These are phyloP conservation scores for Xylaria flabelliformis DNA, from an alignment of 495 filamentous ascomycete genomes.

Conservation along the genomic window DNA sequence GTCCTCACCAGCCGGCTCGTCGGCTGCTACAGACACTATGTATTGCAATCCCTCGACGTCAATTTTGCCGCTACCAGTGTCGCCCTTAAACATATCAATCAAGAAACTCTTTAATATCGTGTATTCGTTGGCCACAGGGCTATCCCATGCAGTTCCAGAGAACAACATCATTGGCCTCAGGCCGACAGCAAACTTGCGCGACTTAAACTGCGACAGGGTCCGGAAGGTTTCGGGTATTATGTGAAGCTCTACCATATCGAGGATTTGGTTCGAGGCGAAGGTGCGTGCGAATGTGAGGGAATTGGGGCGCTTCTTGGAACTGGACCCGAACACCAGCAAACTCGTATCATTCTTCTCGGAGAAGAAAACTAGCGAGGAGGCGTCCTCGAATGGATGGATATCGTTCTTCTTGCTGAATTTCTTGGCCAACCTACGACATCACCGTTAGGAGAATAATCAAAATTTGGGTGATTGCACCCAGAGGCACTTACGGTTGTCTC, in stretches of 20 bases:
- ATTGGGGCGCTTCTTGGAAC: constrained; percentile 93
- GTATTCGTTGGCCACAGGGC: constrained; percentile 72
- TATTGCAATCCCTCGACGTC: constrained; percentile 96
- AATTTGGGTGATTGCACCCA: background rate
- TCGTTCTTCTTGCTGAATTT: constrained; percentile 96
- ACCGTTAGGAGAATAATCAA: background rate
- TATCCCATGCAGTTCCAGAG: constrained; percentile 83
- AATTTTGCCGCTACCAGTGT: constrained; percentile 68
- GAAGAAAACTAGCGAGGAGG: constrained; percentile 87
- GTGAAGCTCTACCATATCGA: constrained; percentile 91
- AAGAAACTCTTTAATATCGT: constrained; percentile 86
- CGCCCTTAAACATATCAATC: constrained; percentile 83
- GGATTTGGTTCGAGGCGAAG: constrained; percentile 75
- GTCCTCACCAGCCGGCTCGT: constrained; percentile 63
- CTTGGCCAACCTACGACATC: constrained; percentile 58
- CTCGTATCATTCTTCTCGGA: constrained; percentile 92
- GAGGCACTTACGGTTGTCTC: constrained; percentile 63
- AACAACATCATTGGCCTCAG: constrained; percentile 88
- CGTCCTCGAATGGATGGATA: constrained; percentile 92
- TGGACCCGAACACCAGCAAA: constrained; percentile 74
- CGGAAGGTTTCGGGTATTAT: constrained; percentile 72
- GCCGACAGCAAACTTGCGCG: constrained; percentile 78
- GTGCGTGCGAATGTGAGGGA: constrained; percentile 81
- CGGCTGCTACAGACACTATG: constrained; percentile 78
- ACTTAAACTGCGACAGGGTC: constrained; percentile 78